phyloP scores from a whole-genome alignment of 495 filamentous ascomycete species.

The Margaritispora aquatica region DNA sequence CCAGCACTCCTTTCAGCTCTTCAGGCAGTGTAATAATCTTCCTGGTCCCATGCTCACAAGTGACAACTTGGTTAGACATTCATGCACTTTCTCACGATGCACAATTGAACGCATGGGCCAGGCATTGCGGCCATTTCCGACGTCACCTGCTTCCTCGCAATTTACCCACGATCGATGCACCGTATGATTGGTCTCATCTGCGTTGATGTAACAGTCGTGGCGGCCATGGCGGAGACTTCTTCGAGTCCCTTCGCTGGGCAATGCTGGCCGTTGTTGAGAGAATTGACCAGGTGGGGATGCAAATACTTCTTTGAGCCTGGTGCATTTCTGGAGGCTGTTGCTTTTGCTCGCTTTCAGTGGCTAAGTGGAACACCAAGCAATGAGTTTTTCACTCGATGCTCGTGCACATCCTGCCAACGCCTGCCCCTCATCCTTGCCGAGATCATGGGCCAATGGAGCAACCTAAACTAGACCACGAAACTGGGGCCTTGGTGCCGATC shows the following conservation, averaged over 20 bases:
- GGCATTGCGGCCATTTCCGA: conserved; percentile 14
- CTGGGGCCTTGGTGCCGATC: not conserved
- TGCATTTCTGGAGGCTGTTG: not conserved
- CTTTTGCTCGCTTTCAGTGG: not conserved
- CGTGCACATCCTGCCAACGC: not conserved
- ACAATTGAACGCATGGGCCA: not conserved
- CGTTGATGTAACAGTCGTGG: not conserved
- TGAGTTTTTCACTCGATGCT: not conserved
- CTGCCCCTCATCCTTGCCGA: not conserved
- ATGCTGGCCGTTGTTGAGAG: too few species aligned
- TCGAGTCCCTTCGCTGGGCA: not conserved
- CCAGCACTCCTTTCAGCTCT: not conserved
- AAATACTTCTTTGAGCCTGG: conserved; percentile 13
- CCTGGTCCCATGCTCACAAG: not conserved
- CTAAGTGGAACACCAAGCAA: not conserved
- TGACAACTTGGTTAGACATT: conserved; percentile 6
- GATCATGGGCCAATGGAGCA: not conserved
- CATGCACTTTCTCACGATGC: conserved; percentile 9
- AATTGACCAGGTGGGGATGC: conserved; percentile 10
- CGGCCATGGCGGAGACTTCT: conserved; percentile 4
- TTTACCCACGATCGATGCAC: not conserved
- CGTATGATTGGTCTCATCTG: conserved; percentile 1
- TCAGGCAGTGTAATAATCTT: not conserved
- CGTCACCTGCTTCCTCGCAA: conserved; percentile 16
- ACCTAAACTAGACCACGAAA: not conserved